phyloP scores from a whole-genome alignment of 2,329 filamentous ascomycete species.

The Colletotrichum scovillei region DNA sequence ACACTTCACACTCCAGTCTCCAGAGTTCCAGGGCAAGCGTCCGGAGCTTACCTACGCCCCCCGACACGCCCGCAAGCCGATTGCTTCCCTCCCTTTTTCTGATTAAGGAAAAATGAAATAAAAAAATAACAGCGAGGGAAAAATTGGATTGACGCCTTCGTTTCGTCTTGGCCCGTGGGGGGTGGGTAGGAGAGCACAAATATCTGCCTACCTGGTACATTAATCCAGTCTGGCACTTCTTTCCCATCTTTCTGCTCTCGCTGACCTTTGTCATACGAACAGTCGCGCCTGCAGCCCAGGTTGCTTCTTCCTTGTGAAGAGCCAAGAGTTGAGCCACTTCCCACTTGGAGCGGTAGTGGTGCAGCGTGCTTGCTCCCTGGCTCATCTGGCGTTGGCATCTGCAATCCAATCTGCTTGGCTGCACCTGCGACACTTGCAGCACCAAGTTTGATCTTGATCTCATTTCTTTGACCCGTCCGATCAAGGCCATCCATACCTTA shows the following conservation, averaged over 20 bases:
- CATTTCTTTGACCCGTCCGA: constrained; percentile 13
- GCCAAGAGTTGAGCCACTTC: constrained; percentile 7
- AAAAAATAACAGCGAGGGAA: constrained; percentile 9
- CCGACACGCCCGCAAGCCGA: constrained; percentile 27
- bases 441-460: constrained; percentile 11
- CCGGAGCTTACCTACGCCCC: background rate
- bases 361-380: background rate
- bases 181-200: background rate
- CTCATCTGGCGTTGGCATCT: constrained; percentile 16
- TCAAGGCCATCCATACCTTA: background rate
- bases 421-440: constrained; percentile 17
- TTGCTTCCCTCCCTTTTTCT: constrained; percentile 16
- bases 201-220: constrained; percentile 3
- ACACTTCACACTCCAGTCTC: background rate
- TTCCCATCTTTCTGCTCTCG: background rate
- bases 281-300: background rate
- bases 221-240: background rate
- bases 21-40: background rate
- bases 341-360: background rate
- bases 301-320: background rate
- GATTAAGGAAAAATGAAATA: constrained; percentile 2
- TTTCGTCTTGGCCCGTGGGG: background rate
- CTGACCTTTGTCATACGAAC: background rate
- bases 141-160: constrained; percentile 8
- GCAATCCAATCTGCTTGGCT: constrained; percentile 7